phyloP scores from a whole-genome alignment of 1,284 basidiomycete species.

The Bjerkandera adusta region DNA sequence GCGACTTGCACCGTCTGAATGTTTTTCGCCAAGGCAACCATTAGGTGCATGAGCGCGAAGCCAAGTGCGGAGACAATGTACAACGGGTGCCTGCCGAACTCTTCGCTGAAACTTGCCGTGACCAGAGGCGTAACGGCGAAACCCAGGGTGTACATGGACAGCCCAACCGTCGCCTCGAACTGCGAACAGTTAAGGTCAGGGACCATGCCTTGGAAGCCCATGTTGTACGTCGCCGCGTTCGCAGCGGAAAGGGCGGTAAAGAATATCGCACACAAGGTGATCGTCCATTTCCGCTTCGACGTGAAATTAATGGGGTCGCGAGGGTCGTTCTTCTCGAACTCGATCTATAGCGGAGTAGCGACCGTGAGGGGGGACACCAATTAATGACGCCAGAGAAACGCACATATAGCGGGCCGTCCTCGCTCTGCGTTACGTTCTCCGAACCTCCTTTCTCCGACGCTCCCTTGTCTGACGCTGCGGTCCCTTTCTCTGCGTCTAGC shows the following conservation, averaged over 20 bases:
- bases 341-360: constrained; percentile 39
- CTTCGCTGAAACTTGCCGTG: constrained; percentile 74
- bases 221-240: constrained; percentile 52
- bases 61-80: constrained; percentile 58
- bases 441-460: too few species aligned
- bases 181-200: constrained; percentile 59
- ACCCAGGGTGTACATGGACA: constrained; percentile 63
- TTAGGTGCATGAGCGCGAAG: constrained; percentile 60
- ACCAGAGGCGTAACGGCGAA: constrained; percentile 72
- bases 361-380: not conserved
- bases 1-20: constrained; percentile 67
- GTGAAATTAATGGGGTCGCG: constrained; percentile 53
- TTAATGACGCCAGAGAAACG: not conserved
- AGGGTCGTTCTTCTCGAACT: constrained; percentile 48
- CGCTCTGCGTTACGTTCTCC: too few species aligned
- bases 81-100: constrained; percentile 70
- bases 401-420: constrained; percentile 22
- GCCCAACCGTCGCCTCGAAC: constrained; percentile 58
- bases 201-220: constrained; percentile 61
- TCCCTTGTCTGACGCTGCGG: constrained; percentile 11
- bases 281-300: constrained; percentile 41
- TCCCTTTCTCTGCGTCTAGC: constrained; percentile 9
- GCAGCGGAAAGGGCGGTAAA: constrained; percentile 58
- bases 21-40: constrained; percentile 63
- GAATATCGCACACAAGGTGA: constrained; percentile 56